Conservation (phyloP, 116 monocot species). For the Iris pallida region DNA sequence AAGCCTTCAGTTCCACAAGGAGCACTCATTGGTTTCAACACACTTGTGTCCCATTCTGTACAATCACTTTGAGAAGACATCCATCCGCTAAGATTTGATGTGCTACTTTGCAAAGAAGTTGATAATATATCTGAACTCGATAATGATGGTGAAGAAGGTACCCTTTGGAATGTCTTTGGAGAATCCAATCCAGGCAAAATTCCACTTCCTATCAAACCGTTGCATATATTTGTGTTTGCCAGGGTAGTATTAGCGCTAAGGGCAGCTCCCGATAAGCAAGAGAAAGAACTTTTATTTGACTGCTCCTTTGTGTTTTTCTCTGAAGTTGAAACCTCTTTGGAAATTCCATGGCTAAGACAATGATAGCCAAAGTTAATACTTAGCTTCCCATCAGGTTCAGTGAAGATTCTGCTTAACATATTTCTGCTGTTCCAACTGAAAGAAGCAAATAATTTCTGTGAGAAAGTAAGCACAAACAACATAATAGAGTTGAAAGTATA, state of each 20-base stretch:
- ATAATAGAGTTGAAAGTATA: background rate
- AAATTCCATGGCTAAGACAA: background rate
- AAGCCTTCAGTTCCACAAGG: slow-evolving; percentile 43
- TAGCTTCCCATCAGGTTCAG: slow-evolving; percentile 13
- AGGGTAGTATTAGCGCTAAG: slow-evolving; percentile 80
- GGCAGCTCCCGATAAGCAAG: slow-evolving; percentile 81
- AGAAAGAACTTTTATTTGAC: slow-evolving; percentile 44
- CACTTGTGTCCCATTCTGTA: slow-evolving; percentile 16
- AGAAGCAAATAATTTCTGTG: background rate
- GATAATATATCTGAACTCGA: slow-evolving; percentile 35
- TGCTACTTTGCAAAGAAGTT: slow-evolving; percentile 36
- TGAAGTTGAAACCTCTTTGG: background rate
- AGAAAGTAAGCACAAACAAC: background rate
- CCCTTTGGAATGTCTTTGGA: slow-evolving; percentile 62
- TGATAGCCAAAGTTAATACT: slow-evolving; percentile 22
- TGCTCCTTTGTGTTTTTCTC: background rate
- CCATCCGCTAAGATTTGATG: slow-evolving; percentile 19
- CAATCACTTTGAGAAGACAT: too few relatives aligned
- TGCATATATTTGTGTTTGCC: slow-evolving; percentile 77
- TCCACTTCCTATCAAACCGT: slow-evolving; percentile 54
- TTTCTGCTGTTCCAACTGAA: background rate
- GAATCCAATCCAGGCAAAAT: slow-evolving; percentile 77
- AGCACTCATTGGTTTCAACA: slow-evolving; percentile 32
- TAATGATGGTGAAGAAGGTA: slow-evolving; percentile 59
- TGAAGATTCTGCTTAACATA: slow-evolving; percentile 20